Conservation (phyloP, 2,329 filamentous ascomycete genomes). For the Chaetothyriales sp. region DNA sequence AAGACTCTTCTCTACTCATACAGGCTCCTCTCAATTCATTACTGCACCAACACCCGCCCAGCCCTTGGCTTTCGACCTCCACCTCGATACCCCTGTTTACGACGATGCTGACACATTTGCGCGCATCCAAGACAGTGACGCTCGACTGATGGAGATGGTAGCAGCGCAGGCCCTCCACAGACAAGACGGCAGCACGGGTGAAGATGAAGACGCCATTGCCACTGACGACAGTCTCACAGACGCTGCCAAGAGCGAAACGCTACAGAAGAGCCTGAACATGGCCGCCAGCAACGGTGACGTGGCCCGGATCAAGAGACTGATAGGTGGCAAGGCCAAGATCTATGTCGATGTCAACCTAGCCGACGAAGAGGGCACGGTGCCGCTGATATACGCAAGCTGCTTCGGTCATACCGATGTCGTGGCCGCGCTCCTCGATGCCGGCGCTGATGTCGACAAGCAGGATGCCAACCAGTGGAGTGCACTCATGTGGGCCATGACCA, state of each 20-base stretch:
- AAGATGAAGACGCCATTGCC: slow-evolving; percentile 67
- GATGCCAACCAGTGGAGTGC: slow-evolving; percentile 96
- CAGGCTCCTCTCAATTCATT: slow-evolving; percentile 90
- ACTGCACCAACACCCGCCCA: slow-evolving; percentile 73
- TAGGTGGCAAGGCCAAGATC: slow-evolving; percentile 56
- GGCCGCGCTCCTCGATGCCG: slow-evolving; percentile 64
- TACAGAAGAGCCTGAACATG: slow-evolving; percentile 85
- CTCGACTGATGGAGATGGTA: slow-evolving; percentile 85
- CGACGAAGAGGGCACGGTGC: slow-evolving; percentile 91
- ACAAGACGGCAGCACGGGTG: slow-evolving; percentile 41
- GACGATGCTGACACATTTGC: slow-evolving; percentile 48
- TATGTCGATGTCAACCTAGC: slow-evolving; percentile 74
- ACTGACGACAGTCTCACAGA: slow-evolving; percentile 57
- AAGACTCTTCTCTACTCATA: not conserved
- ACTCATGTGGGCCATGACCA: slow-evolving; percentile 99
- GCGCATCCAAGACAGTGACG: slow-evolving; percentile 60
- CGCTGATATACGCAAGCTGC: slow-evolving; percentile 92
- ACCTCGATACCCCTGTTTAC: slow-evolving; percentile 62
- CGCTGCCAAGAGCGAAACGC: slow-evolving; percentile 60
- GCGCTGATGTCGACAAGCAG: slow-evolving; percentile 79
- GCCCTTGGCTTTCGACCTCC: slow-evolving; percentile 70
- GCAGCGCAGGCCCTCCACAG: slow-evolving; percentile 81
- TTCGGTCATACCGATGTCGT: slow-evolving; percentile 92
- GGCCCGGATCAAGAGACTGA: slow-evolving; percentile 59
- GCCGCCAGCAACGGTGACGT: slow-evolving; percentile 93